Percentiles rank a stretch among this genome's conserved stretches.
Conservation (phyloP, 2,329 filamentous ascomycete species). For the Teratosphaeria zuluensis region DNA sequence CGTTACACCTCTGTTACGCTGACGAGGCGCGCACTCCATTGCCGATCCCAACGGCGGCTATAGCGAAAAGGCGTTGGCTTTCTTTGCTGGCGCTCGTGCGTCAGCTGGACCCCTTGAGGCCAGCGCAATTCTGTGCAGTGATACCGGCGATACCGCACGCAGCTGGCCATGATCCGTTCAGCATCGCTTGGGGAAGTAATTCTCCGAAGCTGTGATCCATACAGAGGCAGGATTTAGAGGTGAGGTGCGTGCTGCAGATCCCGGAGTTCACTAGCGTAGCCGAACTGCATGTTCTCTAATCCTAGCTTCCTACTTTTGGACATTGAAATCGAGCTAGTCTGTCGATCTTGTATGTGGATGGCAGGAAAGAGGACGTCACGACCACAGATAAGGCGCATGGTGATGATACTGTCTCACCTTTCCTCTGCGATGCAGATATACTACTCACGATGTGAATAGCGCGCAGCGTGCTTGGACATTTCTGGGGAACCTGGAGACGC, state of each 20-base stretch:
- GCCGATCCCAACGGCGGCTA: neutral
- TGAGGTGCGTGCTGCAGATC: neutral
- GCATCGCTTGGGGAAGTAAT: neutral
- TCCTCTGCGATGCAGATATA: neutral
- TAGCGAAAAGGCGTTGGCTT: neutral
- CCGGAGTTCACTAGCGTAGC: neutral
- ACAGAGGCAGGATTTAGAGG: neutral
- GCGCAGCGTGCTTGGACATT: too few species aligned
- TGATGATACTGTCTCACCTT: neutral
- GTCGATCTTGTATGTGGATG: neutral
- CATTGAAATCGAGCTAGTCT: neutral
- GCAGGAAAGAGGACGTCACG: neutral
- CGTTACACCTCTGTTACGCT: neutral
- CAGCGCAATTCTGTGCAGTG: neutral
- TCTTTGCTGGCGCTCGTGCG: neutral
- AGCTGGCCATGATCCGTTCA: neutral
- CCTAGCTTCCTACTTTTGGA: too few species aligned
- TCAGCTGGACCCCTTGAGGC: neutral
- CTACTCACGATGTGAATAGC: neutral
- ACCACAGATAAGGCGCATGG: neutral
- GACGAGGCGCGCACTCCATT: neutral
- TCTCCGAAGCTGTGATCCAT: neutral
- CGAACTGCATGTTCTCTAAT: neutral
- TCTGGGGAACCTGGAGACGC: neutral
- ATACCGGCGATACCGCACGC: neutral